These are phyloP conservation scores for Stygiomarasmius scandens DNA, from an alignment of 1,284 basidiomycete genomes.

Conservation along the genomic window DNA sequence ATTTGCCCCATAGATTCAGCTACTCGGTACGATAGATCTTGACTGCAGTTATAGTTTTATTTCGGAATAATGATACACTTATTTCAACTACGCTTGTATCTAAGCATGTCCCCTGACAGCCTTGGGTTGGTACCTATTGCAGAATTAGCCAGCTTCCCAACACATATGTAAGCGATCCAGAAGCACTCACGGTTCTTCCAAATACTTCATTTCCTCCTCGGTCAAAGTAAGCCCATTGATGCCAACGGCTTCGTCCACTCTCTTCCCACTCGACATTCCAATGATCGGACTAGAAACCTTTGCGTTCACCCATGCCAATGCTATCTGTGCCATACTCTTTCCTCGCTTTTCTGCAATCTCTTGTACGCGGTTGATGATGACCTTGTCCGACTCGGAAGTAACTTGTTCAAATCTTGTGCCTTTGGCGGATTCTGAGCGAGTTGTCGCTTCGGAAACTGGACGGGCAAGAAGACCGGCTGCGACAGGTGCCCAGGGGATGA, in stretches of 20 bases:
- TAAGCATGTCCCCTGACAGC: slow-evolving; percentile 29
- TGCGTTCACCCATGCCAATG: too few species aligned
- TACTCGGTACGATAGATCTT: too few species aligned
- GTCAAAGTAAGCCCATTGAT: slow-evolving; percentile 7
- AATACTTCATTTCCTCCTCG: slow-evolving; percentile 16
- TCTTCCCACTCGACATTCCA: too few species aligned
- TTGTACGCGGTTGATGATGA: slow-evolving; percentile 8
- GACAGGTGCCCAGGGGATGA: slow-evolving; percentile 24
- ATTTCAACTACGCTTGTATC: too few species aligned
- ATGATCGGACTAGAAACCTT: too few species aligned
- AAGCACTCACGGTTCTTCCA: slow-evolving; percentile 18
- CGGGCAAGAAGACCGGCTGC: slow-evolving; percentile 20
- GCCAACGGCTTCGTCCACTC: slow-evolving; percentile 17
- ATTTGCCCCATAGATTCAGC: too few species aligned
- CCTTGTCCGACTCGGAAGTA: slow-evolving; percentile 4
- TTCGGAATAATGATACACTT: too few species aligned
- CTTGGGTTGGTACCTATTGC: background rate
- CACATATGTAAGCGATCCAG: background rate
- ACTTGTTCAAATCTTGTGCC: too few species aligned
- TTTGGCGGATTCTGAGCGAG: slow-evolving; percentile 6
- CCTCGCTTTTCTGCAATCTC: slow-evolving; percentile 4
- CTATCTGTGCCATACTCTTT: slow-evolving; percentile 12
- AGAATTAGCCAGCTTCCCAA: background rate
- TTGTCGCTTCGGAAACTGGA: slow-evolving; percentile 34
- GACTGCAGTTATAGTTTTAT: too few species aligned